Percentiles rank a stretch among this genome's conserved stretches.
These are phyloP conservation scores for Cercospora sp. DNA, from an alignment of 2,329 filamentous ascomycete species.

Conservation along the genomic window DNA sequence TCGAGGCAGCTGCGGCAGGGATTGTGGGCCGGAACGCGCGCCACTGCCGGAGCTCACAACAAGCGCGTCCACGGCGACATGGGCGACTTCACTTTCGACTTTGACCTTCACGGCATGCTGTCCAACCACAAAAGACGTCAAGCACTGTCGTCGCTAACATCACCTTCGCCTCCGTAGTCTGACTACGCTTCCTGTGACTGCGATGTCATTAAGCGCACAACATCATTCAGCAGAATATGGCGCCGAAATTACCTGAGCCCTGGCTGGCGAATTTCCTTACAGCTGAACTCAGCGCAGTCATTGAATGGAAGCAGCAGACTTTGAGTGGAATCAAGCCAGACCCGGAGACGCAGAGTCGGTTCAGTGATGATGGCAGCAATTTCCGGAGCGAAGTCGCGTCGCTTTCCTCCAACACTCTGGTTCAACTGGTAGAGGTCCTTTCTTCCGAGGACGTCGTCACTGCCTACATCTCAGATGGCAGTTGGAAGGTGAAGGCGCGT, in stretches of 20 bases:
- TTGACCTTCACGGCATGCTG: background rate
- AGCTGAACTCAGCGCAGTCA: slow-evolving; percentile 30
- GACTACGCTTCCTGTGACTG: background rate
- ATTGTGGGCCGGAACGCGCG: background rate
- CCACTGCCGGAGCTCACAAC: background rate
- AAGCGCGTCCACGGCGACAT: background rate
- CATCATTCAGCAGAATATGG: slow-evolving; percentile 19
- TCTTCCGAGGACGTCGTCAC: slow-evolving; percentile 16
- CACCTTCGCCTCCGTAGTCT: background rate
- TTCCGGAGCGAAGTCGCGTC: slow-evolving; percentile 28
- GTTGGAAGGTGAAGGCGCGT: slow-evolving; percentile 28
- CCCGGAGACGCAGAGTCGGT: slow-evolving; percentile 27
- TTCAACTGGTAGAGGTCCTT: slow-evolving; percentile 29
- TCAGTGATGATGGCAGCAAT: slow-evolving; percentile 37
- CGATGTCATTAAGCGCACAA: slow-evolving; percentile 9
- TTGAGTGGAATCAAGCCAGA: slow-evolving; percentile 30
- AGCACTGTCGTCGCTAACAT: background rate
- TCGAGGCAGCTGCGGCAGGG: slow-evolving; percentile 3
- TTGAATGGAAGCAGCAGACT: slow-evolving; percentile 31
- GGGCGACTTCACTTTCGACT: background rate
- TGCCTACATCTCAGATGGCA: slow-evolving; percentile 33
- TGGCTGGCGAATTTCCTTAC: slow-evolving; percentile 36
- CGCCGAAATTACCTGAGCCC: slow-evolving; percentile 24
- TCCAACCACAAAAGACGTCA: background rate
- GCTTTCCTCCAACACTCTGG: slow-evolving; percentile 2